These are phyloP conservation scores for Raphanus raphanistrum DNA, from an alignment of 345 rosid genomes.

Conservation along the genomic window DNA sequence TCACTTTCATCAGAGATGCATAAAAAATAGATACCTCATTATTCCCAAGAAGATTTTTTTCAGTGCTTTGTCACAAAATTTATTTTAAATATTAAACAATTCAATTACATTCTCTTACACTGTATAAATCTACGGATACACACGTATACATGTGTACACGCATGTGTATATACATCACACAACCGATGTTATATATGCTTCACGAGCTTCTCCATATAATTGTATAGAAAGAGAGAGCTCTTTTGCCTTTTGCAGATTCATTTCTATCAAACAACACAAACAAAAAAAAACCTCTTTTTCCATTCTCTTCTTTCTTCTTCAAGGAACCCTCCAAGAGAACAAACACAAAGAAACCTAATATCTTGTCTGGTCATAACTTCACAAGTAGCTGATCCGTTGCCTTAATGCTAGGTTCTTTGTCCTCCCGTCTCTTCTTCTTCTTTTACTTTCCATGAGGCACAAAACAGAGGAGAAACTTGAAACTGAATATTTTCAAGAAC, in stretches of 20 bases:
- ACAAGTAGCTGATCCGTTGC: conserved; percentile 33
- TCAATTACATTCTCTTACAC: conserved; percentile 39
- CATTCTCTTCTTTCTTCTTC: conserved; percentile 36
- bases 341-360: conserved; percentile 33
- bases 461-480: conserved; percentile 18
- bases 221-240: conserved; percentile 40
- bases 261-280: conserved; percentile 41
- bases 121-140: conserved; percentile 42
- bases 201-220: conserved; percentile 45
- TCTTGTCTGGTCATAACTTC: conserved; percentile 41
- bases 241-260: conserved; percentile 34
- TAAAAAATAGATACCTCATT: conserved; percentile 42
- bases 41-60: conserved; percentile 43
- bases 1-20: conserved; percentile 41
- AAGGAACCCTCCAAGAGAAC: conserved; percentile 35
- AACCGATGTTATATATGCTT: conserved; percentile 33
- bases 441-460: neutral
- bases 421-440: conserved; percentile 31
- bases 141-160: conserved; percentile 37
- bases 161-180: conserved; percentile 31
- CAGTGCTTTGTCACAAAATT: conserved; percentile 18
- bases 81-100: neutral
- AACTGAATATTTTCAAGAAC: conserved; percentile 4
- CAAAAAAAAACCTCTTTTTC: conserved; percentile 39
- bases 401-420: conserved; percentile 30